phyloP scores from a whole-genome alignment of 164 flowering plant species.

The Amborella trichopoda region DNA sequence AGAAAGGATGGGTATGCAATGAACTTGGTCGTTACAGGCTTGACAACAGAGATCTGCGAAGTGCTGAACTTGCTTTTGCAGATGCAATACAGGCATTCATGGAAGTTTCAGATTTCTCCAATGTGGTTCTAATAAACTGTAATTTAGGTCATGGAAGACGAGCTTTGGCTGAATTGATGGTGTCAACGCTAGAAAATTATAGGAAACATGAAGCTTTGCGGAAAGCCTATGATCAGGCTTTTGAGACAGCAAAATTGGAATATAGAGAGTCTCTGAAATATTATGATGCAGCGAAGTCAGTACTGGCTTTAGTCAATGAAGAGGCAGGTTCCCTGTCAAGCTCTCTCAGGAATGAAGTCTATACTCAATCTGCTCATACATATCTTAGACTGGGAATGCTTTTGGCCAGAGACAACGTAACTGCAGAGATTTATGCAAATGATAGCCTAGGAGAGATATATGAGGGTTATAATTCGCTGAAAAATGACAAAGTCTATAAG shows the following conservation, averaged over 20 bases:
- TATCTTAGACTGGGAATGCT: conserved; percentile 93
- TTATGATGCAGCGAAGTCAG: conserved; percentile 73
- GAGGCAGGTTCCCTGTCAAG: conserved; percentile 21
- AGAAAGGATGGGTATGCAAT: conserved; percentile 95
- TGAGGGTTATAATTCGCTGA: conserved; percentile 6
- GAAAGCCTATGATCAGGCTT: conserved; percentile 40
- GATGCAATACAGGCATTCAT: conserved; percentile 78
- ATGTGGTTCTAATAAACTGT: conserved; percentile 69
- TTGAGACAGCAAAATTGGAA: conserved; percentile 62
- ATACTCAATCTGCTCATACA: conserved; percentile 81
- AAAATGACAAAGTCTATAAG: conserved; percentile 19
- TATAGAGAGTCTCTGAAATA: conserved; percentile 60
- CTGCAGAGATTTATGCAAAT: conserved; percentile 42
- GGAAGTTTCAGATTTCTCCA: conserved; percentile 63
- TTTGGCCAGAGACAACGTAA: conserved; percentile 58
- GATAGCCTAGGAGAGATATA: conserved; percentile 24
- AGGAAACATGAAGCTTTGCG: conserved; percentile 28
- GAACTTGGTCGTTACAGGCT: conserved; percentile 79
- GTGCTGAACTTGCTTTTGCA: conserved; percentile 79
- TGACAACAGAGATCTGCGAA: conserved; percentile 38
- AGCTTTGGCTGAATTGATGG: conserved; percentile 79
- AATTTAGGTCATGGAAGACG: conserved; percentile 94
- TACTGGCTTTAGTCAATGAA: conserved; percentile 26
- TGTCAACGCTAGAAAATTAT: conserved; percentile 41
- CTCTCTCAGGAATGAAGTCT: conserved; percentile 54